These are phyloP conservation scores for Phoma sp. DNA, from an alignment of 2,329 filamentous ascomycete genomes.

Conservation along the genomic window DNA sequence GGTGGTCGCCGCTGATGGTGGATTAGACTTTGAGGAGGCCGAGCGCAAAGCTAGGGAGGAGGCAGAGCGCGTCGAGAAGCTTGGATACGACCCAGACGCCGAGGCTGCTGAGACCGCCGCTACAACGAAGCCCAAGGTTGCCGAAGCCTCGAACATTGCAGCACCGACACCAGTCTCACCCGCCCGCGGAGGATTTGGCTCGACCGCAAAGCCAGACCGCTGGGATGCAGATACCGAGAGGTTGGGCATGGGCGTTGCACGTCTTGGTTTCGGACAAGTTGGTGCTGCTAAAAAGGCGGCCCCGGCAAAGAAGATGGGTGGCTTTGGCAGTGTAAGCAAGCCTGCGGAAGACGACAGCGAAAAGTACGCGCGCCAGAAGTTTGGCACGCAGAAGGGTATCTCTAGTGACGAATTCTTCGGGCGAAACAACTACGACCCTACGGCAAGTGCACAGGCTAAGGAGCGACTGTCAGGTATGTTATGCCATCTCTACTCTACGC, in stretches of 20 bases:
- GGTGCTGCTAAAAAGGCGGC: slow-evolving; percentile 65
- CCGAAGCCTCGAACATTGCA: slow-evolving; percentile 67
- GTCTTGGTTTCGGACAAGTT: slow-evolving; percentile 88
- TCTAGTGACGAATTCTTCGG: slow-evolving; percentile 99
- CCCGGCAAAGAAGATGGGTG: slow-evolving; percentile 79
- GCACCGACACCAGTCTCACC: slow-evolving; percentile 80
- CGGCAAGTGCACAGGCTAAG: slow-evolving; percentile 84
- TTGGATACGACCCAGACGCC: slow-evolving; percentile 93
- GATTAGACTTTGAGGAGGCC: slow-evolving; percentile 91
- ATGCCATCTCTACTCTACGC: neutral
- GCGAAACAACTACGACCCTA: slow-evolving; percentile 83
- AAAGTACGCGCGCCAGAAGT: slow-evolving; percentile 84
- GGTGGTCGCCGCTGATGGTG: slow-evolving; percentile 71
- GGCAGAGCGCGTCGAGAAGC: slow-evolving; percentile 91
- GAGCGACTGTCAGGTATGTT: slow-evolving; percentile 69
- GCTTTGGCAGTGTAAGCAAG: slow-evolving; percentile 87
- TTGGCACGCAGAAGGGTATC: slow-evolving; percentile 92
- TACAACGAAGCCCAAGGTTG: slow-evolving; percentile 49
- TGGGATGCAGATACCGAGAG: slow-evolving; percentile 82
- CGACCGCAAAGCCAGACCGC: slow-evolving; percentile 61
- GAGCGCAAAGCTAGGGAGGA: slow-evolving; percentile 98
- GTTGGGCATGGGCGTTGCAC: slow-evolving; percentile 84
- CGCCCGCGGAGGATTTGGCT: slow-evolving; percentile 66
- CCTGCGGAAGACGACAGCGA: slow-evolving; percentile 75
- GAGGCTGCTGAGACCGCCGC: slow-evolving; percentile 61